Conservation (phyloP, 1,284 basidiomycete genomes). For the Ustilago crameri region DNA sequence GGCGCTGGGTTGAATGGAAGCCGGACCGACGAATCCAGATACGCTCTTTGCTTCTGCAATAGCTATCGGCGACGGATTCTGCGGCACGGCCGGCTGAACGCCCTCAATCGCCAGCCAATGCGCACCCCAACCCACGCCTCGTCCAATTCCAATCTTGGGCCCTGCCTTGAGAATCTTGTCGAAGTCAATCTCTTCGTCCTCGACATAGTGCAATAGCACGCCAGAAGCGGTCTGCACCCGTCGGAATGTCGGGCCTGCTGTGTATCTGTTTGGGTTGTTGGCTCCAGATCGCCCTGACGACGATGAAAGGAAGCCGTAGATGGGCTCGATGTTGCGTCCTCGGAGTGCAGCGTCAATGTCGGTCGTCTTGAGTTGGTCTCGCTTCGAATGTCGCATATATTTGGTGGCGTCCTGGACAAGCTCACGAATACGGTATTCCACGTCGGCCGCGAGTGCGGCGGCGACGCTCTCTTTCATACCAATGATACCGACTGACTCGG, state of each 20-base stretch:
- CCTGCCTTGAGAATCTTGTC: conserved; percentile 70
- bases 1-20: conserved; percentile 52
- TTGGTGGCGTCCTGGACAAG: conserved; percentile 94
- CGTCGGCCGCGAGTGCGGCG: conserved; percentile 88
- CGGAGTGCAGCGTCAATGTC: conserved; percentile 95
- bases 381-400: conserved; percentile 92
- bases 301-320: conserved; percentile 57
- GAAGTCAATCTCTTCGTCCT: conserved; percentile 98
- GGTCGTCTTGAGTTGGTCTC: conserved; percentile 84
- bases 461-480: conserved; percentile 83
- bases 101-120: conserved; percentile 99
- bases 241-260: conserved; percentile 64
- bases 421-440: conserved; percentile 94
- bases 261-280: conserved; percentile 25
- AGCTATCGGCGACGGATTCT: conserved; percentile 80
- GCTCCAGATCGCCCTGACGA: conserved; percentile 43
- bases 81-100: conserved; percentile 93
- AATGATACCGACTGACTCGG: conserved; percentile 86
- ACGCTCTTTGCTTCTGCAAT: conserved; percentile 34
- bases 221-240: conserved; percentile 68
- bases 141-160: conserved; percentile 58
- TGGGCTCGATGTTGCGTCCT: conserved; percentile 86
- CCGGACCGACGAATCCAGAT: conserved; percentile 37
- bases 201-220: conserved; percentile 80
- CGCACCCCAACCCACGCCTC: conserved; percentile 66